Percentiles rank a stretch among this genome's conserved stretches.
phyloP scores from a whole-genome alignment of 768 basidiomycete species.

The Boletus pseudopeckii region DNA sequence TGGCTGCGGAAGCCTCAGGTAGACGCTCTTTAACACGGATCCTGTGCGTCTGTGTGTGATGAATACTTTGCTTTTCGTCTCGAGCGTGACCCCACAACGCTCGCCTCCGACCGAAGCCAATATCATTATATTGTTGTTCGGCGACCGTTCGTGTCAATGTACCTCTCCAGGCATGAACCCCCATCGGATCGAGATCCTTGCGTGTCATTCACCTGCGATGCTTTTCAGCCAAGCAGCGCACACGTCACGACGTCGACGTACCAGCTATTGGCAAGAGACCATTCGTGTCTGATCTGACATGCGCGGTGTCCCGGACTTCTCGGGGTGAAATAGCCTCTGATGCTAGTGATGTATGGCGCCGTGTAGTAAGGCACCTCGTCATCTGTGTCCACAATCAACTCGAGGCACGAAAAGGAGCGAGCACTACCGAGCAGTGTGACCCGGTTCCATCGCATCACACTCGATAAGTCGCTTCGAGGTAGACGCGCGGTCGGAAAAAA shows the following conservation, averaged over 20 bases:
- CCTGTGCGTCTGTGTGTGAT: not conserved
- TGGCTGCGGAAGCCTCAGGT: slow-evolving; percentile 24
- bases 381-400: not conserved
- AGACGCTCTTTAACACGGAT: slow-evolving; percentile 26
- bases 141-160: slow-evolving; percentile 12
- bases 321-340: slow-evolving; percentile 16
- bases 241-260: slow-evolving; percentile 1
- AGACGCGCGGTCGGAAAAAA: slow-evolving; percentile 20
- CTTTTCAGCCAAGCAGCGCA: not conserved
- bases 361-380: slow-evolving; percentile 5
- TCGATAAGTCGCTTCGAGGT: slow-evolving; percentile 21
- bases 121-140: slow-evolving; percentile 7
- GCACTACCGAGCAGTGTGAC: slow-evolving; percentile 21
- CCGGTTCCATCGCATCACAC: slow-evolving; percentile 26
- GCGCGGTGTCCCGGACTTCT: slow-evolving; percentile 3
- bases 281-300: slow-evolving; percentile 23
- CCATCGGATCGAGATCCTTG: slow-evolving; percentile 21
- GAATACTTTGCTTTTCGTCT: too few species aligned
- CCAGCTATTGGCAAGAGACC: slow-evolving; percentile 14
- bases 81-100: not conserved
- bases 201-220: slow-evolving; percentile 25
- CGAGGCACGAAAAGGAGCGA: not conserved
- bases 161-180: too few species aligned
- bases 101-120: slow-evolving; percentile 26
- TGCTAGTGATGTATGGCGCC: slow-evolving; percentile 19